Evolutionary conservation across 306 rosid genomes (phyloP), one percentile per base, ranked within the genome.

Genomic region (Notholithocarpus densiflorus): DNA sequence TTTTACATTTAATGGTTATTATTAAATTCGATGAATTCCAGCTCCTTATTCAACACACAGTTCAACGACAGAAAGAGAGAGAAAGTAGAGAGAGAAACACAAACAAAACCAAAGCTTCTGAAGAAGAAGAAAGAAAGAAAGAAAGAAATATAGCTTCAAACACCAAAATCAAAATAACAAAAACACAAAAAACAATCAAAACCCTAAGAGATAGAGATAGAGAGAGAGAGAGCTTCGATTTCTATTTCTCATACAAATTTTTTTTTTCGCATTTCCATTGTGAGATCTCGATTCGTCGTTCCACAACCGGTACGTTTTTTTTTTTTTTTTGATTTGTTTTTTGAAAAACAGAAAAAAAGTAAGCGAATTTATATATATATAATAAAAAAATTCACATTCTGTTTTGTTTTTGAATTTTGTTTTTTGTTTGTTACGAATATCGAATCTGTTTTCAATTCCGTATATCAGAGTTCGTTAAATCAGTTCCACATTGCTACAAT

Each of bases 261-360:
- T 40, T 40, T 34, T 86, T 72, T 71, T 73, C 53, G 74, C 85
- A 78, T 84, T 87, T 68, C 75, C 89, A 78, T 87, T 87, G 75
- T 68, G 83, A 88, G 92, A 92, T 92, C 93, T 90, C 83, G 92
- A 86, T 83, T 87, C 86, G 79, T 84, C 82, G 77, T 72, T 82
- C 85, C 69, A 40, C 81, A 74, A 80, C 85, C 85, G 93, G 95
- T 91, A 56, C 62, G 55, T 73, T 57, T 65, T 76, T 61, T 48
- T 84, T 81, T 81, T 80, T 19, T 75, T 70, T 71, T 43, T 45
- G 0, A 0, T 48, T 48, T 3, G 5, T 11, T 10, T 48, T 48
- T 48, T 48, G 53, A 48, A 12, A 48, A 48, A 48, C 17, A 40
- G 45, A 8, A 2, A 40, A 37, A 37, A 32, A 40, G 45, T 40